Evolutionary conservation across 2,329 filamentous ascomycete species (phyloP), one percentile per base, ranked within the genome.

Genomic region (Proliferodiscus dingleyae): DNA sequence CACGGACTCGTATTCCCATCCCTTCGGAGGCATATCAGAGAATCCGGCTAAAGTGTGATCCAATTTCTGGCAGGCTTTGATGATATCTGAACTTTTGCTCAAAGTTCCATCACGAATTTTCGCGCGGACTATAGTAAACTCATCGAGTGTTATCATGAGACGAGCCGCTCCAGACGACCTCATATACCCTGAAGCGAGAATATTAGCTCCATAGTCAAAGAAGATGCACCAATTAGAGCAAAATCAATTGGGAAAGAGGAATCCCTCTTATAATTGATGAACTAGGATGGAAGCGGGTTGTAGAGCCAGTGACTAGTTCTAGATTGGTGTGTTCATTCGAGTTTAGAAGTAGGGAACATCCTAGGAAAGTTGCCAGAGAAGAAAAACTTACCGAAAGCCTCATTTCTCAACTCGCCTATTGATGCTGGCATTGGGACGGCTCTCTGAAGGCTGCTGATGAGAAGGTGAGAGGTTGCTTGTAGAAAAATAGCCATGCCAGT

Each of bases 401-500:
- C 65, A 18, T 62, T 58, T 37, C 73, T 68, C 15, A 78, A 66
- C 21, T 73, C 64, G 22, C 73, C 59, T 43, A 78, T 62, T 30
- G 67, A 57, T 18, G 67, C 59, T 10, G 74, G 75, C 67, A 78
- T 73, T 10, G 73, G 68, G 23, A 71, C 58, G 21, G 68, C 68
- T 40, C 67, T 68, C 49, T 76, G 73, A 19, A 77, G 66, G 55
- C 74, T 77, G 53, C 67, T 72, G 50, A 77, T 68, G 43, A 75
- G 64, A 18, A 74, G 67, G 38, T 69, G 71, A 44, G 75, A 68
- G 22, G 66, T 72, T 18, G 77, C 66, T 69, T 77, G 75, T 42
- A 73, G 66, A 52, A 78, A 78, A 71, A 78, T 74, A 42, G 70
- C 66, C 29, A 67, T 62, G 4, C 74, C 73, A 5, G 72, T 68